Base-by-base conservation (phyloP, 1,284 basidiomycete genomes). In the Ganoderma leucocontextum region DNA sequence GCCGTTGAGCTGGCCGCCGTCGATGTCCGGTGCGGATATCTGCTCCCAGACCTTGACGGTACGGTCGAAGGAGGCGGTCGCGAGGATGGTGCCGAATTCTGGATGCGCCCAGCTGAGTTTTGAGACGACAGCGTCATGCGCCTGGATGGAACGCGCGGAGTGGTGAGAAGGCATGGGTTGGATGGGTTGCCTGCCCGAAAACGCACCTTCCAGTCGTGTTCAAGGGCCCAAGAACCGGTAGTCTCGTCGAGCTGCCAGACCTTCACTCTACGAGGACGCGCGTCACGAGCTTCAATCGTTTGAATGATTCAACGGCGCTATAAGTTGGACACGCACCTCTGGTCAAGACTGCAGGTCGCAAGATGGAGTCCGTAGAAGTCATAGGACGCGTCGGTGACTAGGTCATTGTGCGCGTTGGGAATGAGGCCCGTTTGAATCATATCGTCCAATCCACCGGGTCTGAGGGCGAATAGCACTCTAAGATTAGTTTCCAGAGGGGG, bases 11-110 rank as follows among this genome's bases (percentile, higher is more conserved):
- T 79, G 77, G 41, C 73, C 80, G 71, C 80, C 81, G 55, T 83
- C 81, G 47, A 78, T 49, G 55, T 83, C 81, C 38, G 77, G 69
- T n/a, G 79, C 73, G 59, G 81, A 79, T 1, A 81, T 82, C 75
- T 94, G 92, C 78, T 96, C 95, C 95, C 95, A 97, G 22, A 97
- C 87, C 79, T 96, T 93, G 65, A 95, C 92, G 0, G 93, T 94
- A 19, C 95, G 88, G 80, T 98, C 96, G 75, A 95, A 95, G 1
- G 93, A 95, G 7, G 89, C 89, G 0, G 93, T 95, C 0, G 95
- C 95, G 65, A 97, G 83, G 65, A 97, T 87, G 1, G 89, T 88
- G 12, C 95, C 95, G 72, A 95, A 95, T 78, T 96, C 90, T 7
- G 96, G 95, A 76, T 96, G 95, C 2, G 94, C 94, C 91, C 95